Conservation (phyloP, 495 filamentous ascomycete species). For the Penicillium antarcticum region DNA sequence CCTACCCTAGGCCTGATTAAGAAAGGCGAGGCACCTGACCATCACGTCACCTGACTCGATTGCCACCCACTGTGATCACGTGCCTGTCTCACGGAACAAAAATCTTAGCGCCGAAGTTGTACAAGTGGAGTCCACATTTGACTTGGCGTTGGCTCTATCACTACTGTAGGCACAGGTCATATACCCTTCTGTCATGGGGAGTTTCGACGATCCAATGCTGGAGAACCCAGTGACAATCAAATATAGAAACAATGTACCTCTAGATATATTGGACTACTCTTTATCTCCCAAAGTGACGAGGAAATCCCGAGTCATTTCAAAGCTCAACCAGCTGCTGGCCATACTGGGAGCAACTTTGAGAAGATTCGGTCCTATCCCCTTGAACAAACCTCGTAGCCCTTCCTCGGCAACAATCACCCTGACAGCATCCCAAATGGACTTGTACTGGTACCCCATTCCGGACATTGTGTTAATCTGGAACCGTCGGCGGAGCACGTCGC, state of each 20-base stretch:
- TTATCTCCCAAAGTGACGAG: conserved; percentile 55
- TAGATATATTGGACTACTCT: conserved; percentile 23
- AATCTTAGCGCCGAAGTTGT: too few species aligned
- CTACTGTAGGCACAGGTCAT: neutral
- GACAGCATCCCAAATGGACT: conserved; percentile 79
- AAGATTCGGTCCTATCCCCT: conserved; percentile 89
- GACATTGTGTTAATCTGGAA: conserved; percentile 99
- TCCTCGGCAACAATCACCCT: conserved; percentile 77
- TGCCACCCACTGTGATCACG: neutral
- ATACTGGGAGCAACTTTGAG: conserved; percentile 98
- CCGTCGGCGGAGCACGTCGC: conserved; percentile 89
- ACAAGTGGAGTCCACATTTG: too few species aligned
- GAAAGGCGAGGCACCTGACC: conserved; percentile 8
- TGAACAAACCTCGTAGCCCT: conserved; percentile 76
- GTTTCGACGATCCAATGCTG: neutral
- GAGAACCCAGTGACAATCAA: neutral
- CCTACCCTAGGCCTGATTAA: conserved; percentile 39
- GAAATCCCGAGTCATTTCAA: conserved; percentile 87
- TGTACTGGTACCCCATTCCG: conserved; percentile 97
- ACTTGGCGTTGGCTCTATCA: neutral
- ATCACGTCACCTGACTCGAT: too few species aligned
- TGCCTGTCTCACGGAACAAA: neutral
- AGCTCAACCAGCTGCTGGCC: conserved; percentile 97
- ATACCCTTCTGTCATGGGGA: neutral
- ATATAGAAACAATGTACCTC: conserved; percentile 1